Base-by-base conservation (phyloP, 2,329 filamentous ascomycete genomes). In the Pseudopithomyces maydicus region DNA sequence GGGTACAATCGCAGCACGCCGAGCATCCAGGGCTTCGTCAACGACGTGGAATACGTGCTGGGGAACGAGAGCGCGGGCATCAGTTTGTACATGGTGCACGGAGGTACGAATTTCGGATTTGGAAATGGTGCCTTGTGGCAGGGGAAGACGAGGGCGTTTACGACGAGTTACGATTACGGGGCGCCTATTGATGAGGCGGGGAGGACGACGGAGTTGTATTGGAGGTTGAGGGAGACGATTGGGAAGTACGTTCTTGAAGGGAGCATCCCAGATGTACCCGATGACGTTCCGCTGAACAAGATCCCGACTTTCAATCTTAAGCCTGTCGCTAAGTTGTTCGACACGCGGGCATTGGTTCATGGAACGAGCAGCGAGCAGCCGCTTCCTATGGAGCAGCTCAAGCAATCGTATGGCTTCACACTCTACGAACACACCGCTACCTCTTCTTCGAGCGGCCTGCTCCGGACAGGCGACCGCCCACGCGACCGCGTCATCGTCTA, bases 71-170 rank as follows among this genome's bases (percentile, higher is more conserved):
- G 56, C 6, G 61, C 64, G 45, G 80, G 79, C 0, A 79, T 84
- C 57, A 82, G 77, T 65, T 63, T 84, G 52, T 83, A 82, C 64
- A 83, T 83, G 81, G 79, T 83, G 57, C 81, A 84, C 58, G 82
- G 82, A 3, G 81, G 81, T 1, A 83, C 81, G 2, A 83, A 82
- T 55, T 83, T 79, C 57, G 82, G 74, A 0, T 81, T 82, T 56
- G 69, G 78, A 20, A 82, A 79, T 61, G 81, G 81, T 7, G 79
- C 77, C 1, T 66, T 80, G 11, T 81, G 78, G 75, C 71, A 72
- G 46, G 75, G 79, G 51, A 68, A 69, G 8, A 74, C 76, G 17
- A 74, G 74, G 6, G 72, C 71, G 17, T 77, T 81, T 47, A 82
- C 77, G 0, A 78, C 79, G 2, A 81, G 78, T 57, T 84, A 83